Conservation (phyloP, 495 filamentous ascomycete species). For the Penicillium argentinense region DNA sequence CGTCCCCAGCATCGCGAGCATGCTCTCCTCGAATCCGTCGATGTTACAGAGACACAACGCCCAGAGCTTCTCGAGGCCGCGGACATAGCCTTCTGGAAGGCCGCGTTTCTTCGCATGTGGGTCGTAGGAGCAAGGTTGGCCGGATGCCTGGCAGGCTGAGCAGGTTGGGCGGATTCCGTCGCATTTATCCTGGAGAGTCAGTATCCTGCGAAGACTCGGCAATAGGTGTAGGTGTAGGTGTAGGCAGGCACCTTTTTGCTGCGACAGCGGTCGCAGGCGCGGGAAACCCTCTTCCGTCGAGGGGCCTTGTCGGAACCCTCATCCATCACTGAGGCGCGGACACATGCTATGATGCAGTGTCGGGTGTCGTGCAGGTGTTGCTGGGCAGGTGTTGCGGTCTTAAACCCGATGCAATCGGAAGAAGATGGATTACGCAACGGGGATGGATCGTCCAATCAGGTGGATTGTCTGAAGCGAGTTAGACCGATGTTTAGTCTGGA, state of each 20-base stretch:
- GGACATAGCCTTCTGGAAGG: conserved; percentile 49
- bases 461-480: no score
- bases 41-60: conserved; percentile 48
- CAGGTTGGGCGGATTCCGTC: conserved; percentile 66
- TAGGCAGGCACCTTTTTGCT: conserved; percentile 48
- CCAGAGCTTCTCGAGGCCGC: conserved; percentile 47
- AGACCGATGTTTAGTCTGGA: no score
- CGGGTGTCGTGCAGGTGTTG: no score
- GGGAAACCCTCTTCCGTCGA: conserved; percentile 63
- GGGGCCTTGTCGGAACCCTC: conserved; percentile 47
- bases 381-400: no score
- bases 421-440: no score
- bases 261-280: conserved; percentile 71
- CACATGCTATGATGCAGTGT: conserved; percentile 29
- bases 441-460: no score
- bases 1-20: conserved; percentile 42
- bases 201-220: no score
- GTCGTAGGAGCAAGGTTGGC: conserved; percentile 65
- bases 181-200: conserved; percentile 55
- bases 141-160: conserved; percentile 61
- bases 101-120: conserved; percentile 70
- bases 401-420: background rate
- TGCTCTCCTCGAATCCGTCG: conserved; percentile 49
- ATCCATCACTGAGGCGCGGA: conserved; percentile 39
- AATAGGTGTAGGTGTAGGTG: background rate